phyloP scores from a whole-genome alignment of 306 rosid species.

The Casuarina cunninghamiana region DNA sequence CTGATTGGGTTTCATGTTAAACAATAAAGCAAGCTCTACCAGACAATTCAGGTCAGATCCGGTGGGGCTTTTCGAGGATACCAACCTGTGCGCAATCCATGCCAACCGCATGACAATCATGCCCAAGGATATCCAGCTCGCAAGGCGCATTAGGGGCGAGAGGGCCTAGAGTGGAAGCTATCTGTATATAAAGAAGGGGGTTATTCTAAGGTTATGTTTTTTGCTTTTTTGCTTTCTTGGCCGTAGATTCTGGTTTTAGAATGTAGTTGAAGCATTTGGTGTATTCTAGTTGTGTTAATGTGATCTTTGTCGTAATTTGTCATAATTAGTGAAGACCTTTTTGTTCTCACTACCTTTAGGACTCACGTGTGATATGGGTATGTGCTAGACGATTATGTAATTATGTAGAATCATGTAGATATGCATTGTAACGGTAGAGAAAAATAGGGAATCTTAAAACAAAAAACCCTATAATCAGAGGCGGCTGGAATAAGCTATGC shows the following conservation, averaged over 20 bases:
- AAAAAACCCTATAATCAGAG: too few species aligned
- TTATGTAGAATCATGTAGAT: too few species aligned
- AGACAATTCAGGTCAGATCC: too few species aligned
- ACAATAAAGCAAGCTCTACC: too few species aligned
- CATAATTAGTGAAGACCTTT: too few species aligned
- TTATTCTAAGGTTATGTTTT: not conserved
- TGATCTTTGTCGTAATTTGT: too few species aligned
- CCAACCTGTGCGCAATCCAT: slow-evolving; percentile 33
- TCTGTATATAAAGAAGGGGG: not conserved
- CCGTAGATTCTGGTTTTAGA: not conserved
- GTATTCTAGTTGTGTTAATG: not conserved
- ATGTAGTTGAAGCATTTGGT: not conserved
- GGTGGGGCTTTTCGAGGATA: slow-evolving; percentile 34
- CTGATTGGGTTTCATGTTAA: not conserved
- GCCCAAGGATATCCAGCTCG: slow-evolving; percentile 35
- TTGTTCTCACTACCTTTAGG: too few species aligned
- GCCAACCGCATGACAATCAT: slow-evolving; percentile 34
- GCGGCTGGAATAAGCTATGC: too few species aligned
- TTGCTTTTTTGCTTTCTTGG: not conserved
- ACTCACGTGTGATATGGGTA: too few species aligned
- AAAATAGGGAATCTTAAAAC: too few species aligned
- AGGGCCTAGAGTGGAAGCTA: slow-evolving; percentile 18
- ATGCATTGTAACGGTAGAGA: too few species aligned
- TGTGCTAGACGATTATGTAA: too few species aligned
- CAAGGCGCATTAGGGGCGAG: slow-evolving; percentile 37